A percentile compares a stretch with the other conserved stretches of the same genome.
These are phyloP conservation scores for Haplosporangium sp. DNA, from an alignment of 371 early-diverging fungal species.

Conservation along the genomic window DNA sequence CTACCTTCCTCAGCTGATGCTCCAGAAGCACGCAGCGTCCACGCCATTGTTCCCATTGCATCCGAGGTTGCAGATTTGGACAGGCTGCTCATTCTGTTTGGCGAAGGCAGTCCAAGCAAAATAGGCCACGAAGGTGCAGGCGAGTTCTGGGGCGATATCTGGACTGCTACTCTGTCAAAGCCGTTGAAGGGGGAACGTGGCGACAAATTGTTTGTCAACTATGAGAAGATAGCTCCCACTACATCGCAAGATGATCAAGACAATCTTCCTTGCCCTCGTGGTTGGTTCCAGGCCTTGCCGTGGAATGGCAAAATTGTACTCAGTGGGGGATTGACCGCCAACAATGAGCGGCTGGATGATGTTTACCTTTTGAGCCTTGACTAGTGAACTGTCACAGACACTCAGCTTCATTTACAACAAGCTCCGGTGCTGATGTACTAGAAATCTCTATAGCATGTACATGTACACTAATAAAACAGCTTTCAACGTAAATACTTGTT, in stretches of 20 bases:
- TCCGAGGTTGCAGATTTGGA: conserved; percentile 4
- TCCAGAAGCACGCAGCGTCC: conserved; percentile 27
- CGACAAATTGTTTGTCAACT: conserved; percentile 13
- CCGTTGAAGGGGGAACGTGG: not conserved
- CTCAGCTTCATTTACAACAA: too few relatives aligned
- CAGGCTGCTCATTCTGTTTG: conserved; percentile 22
- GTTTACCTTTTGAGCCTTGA: conserved; percentile 16
- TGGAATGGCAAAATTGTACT: conserved; percentile 24
- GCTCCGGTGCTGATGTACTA: too few relatives aligned
- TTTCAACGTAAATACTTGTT: too few relatives aligned
- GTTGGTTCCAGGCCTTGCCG: conserved; percentile 13
- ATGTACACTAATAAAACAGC: too few relatives aligned
- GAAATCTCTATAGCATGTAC: too few relatives aligned
- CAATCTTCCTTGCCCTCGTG: conserved; percentile 11
- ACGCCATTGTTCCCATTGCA: conserved; percentile 23
- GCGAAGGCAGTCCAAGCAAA: conserved; percentile 25
- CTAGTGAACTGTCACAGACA: not conserved
- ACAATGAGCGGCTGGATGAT: conserved; percentile 13
- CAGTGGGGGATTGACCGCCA: conserved; percentile 19
- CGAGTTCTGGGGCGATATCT: conserved; percentile 23
- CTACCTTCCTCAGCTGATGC: conserved; percentile 1
- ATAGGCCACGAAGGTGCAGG: conserved; percentile 13
- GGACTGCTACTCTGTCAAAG: conserved; percentile 23
- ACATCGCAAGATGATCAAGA: conserved; percentile 3
- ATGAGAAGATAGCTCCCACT: conserved; percentile 8